Conservation (phyloP, 257 asterid species). For the Nicotiana noctiflora region DNA sequence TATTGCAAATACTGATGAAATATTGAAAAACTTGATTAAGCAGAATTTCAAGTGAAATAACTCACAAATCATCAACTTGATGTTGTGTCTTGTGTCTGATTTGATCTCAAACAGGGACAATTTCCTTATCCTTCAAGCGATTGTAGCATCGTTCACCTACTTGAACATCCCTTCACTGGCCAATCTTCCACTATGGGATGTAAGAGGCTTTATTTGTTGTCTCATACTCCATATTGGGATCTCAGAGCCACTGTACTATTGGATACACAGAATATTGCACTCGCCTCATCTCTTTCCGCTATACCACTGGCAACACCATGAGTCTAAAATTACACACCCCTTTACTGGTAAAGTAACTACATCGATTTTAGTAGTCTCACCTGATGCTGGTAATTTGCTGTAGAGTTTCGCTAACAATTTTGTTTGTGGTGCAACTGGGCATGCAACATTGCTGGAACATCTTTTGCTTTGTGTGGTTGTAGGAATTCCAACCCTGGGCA, state of each 20-base stretch:
- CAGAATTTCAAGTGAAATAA: neutral
- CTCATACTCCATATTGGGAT: slow-evolving; percentile 57
- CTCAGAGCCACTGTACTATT: slow-evolving; percentile 83
- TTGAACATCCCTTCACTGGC: slow-evolving; percentile 50
- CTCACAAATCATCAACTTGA: neutral
- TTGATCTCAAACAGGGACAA: slow-evolving; percentile 63
- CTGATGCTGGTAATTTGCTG: neutral
- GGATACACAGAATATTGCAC: slow-evolving; percentile 75
- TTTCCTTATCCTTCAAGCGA: slow-evolving; percentile 66
- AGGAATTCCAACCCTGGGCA: slow-evolving; percentile 70
- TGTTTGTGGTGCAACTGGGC: slow-evolving; percentile 51
- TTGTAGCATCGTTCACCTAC: slow-evolving; percentile 41
- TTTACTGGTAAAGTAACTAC: slow-evolving; percentile 48
- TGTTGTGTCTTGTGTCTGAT: neutral
- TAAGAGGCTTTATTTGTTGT: slow-evolving; percentile 52
- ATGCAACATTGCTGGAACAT: slow-evolving; percentile 81
- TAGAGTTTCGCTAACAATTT: slow-evolving; percentile 1
- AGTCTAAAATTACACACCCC: slow-evolving; percentile 67
- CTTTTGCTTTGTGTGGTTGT: slow-evolving; percentile 47
- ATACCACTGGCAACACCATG: slow-evolving; percentile 90
- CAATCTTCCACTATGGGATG: slow-evolving; percentile 62
- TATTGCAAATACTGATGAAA: too few species aligned
- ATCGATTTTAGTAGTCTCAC: neutral
- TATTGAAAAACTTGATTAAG: neutral
- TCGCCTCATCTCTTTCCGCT: slow-evolving; percentile 41